Base-by-base conservation (phyloP, 1,139 yeast genomes). In the Geotrichum bryndzae region DNA sequence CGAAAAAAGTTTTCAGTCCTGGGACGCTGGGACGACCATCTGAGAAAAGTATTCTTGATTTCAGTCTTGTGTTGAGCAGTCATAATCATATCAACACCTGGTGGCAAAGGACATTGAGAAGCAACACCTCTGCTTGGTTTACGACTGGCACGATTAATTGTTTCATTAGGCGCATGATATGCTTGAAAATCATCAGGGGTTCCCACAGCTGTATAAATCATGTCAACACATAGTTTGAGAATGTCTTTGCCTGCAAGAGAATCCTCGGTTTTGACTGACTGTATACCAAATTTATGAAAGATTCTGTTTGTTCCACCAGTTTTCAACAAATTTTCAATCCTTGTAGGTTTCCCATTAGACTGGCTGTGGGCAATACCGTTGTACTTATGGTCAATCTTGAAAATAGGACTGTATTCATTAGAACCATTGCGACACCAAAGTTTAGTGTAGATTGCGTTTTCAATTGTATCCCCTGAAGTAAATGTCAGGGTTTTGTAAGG, bases 1-100 rank as follows among this genome's bases (percentile, higher is more conserved):
- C 69, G 66, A 56, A 68, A 68, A 55, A 68, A 68, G 27, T 67
- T 62, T 45, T 68, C 70, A 1, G 65, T 65, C 29, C 65, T 62
- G 22, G 67, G 64, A 27, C 65, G 61, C 8, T 57, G 35, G 5
- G 68, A 67, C 8, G 57, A 63, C 71, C 71, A 68, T 23, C 59
- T 59, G 29, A 62, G 56, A 38, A 68, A 60, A 3, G 60, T 55
- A 15, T 56, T 52, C 22, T 63, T 60, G 50, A 63, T 51, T 18
- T 63, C 62, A 3, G 35, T 45, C 45, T 59, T 63, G 46, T 63
- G 62, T 13, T 56, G 54, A 25, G 59, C 59, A 29, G 58, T 61
- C 59, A 62, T 60, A 31, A 62, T 56, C 53, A 62, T n/a, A 23
- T 59, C 51, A 23, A 62, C 60, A 18, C 56, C 58, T 27, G 53